Percentiles rank a stretch among this genome's conserved stretches.
These are phyloP conservation scores for Crucihimalaya himalaica DNA, from an alignment of 345 rosid genomes.

Conservation along the genomic window DNA sequence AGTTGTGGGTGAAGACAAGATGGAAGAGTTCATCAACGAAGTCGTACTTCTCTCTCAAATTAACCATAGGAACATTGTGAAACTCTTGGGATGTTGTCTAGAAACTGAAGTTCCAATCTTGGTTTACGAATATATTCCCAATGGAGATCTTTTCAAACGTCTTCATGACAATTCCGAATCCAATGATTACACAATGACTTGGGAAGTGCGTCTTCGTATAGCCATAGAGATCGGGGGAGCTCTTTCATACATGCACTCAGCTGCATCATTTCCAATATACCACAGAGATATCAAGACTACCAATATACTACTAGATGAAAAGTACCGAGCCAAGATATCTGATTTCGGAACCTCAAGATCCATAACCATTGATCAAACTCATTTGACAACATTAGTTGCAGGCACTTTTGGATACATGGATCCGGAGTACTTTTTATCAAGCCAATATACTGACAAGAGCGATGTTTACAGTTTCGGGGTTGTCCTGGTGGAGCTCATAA, in stretches of 20 bases:
- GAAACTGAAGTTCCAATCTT: too few species aligned
- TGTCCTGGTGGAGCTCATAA: conserved; percentile 68
- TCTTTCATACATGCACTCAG: conserved; percentile 45
- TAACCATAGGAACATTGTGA: too few species aligned
- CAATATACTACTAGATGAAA: conserved; percentile 44
- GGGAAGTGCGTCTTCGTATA: conserved; percentile 45
- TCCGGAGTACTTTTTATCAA: conserved; percentile 33
- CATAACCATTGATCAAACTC: conserved; percentile 42
- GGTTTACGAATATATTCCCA: too few species aligned
- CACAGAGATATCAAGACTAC: conserved; percentile 48
- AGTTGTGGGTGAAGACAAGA: too few species aligned
- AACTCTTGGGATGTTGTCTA: too few species aligned
- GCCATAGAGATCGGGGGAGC: conserved; percentile 41
- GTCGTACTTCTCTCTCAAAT: too few species aligned
- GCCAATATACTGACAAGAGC: conserved; percentile 33
- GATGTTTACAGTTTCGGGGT: conserved; percentile 76
- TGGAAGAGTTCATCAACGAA: too few species aligned
- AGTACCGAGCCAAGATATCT: conserved; percentile 40
- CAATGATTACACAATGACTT: conserved; percentile 28
- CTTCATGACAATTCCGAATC: conserved; percentile 21
- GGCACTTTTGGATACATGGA: conserved; percentile 36
- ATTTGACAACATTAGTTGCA: conserved; percentile 24
- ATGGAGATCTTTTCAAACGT: conserved; percentile 48
- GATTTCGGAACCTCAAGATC: conserved; percentile 55
- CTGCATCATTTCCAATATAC: conserved; percentile 41